Base-by-base conservation (phyloP, 352 stramenopile species). In the Plasmopara muralis region DNA sequence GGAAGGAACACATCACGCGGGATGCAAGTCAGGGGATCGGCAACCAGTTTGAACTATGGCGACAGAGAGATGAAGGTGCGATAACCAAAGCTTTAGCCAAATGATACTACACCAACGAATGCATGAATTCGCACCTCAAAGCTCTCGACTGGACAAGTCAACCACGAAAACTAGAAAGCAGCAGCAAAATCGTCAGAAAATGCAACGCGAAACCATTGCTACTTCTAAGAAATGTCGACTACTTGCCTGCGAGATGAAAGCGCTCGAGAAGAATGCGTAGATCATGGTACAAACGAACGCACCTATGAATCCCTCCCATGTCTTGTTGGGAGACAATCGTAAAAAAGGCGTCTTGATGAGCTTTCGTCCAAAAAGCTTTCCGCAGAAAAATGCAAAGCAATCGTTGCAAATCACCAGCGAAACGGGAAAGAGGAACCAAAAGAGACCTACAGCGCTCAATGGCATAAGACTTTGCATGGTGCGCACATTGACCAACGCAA, bases 241-340 rank as follows among this genome's bases (percentile, higher is more conserved):
- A n/a, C 31, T 38, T 66, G 79, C 73, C 66, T 92, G 77, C 34
- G 93, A 79, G 43, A 98, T 72, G 55, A 87, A 95, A 50, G 79
- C 74, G 48, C 85, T 95, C 20, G 95, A 78, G 47, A 97, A 97
- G 67, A 95, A 97, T 14, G 74, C 93, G 37, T 95, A 93, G 31
- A 98, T 70, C 38, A 99, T 72, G 16, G 96, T 99, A 64, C 92
- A 98, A 18, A 99, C 55, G 34, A 95, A 93, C 8, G 93, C 97
- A 33, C 96, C 96, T 28, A 98, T 95, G 56, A 99, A 99, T 3
- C 97, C 97, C 62, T 99, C 97, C 96, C 96, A 99, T 6, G 96
- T 99, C 72, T 99, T 99, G 68, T 99, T 99, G 14, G 97, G 97
- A 31, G 88, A 98, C 45, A 99, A 82, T 9, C 78, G 75, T 53